A percentile compares a stretch with the other conserved stretches of the same genome.
Evolutionary conservation across 2,329 filamentous ascomycete species (phyloP).

Genomic region (Sphaceloma murrayae): DNA sequence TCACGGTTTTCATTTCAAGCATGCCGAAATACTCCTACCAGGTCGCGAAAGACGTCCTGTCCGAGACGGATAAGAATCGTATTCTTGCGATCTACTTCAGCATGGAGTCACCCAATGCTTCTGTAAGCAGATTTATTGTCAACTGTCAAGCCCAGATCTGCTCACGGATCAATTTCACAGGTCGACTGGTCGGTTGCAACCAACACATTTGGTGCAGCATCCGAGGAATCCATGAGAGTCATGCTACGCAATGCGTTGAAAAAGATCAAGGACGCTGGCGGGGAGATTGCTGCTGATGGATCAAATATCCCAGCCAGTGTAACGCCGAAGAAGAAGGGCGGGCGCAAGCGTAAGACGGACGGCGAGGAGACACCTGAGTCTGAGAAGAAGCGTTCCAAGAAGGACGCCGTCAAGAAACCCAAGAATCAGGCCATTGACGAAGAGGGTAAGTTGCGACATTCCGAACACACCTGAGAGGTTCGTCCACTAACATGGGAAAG

Average conservation of each 20-base stretch:
- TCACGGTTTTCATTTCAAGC: neutral
- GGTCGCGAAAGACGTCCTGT: neutral
- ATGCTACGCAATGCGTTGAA: neutral
- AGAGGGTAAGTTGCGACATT: conserved; percentile 2
- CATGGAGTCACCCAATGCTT: conserved; percentile 2
- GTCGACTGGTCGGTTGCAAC: neutral
- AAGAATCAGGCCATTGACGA: neutral
- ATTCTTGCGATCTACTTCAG: neutral
- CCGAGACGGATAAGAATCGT: conserved; percentile 6
- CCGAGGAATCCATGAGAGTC: neutral
- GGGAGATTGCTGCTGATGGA: neutral
- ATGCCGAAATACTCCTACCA: neutral
- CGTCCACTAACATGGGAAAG: no score
- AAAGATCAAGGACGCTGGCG: conserved; percentile 5
- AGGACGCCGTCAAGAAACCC: neutral
- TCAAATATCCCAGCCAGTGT: neutral
- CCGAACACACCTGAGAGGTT: no score
- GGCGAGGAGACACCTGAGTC: neutral
- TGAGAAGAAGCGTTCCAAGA: conserved; percentile 1
- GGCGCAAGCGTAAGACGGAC: neutral
- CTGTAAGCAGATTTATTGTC: no score
- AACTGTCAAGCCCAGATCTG: no score
- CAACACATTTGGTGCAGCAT: neutral
- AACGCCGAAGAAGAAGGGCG: neutral
- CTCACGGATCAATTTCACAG: no score